Evolutionary conservation across 2,329 filamentous ascomycete species (phyloP), one percentile per base, ranked within the genome.

Genomic region (Diaporthe eres): DNA sequence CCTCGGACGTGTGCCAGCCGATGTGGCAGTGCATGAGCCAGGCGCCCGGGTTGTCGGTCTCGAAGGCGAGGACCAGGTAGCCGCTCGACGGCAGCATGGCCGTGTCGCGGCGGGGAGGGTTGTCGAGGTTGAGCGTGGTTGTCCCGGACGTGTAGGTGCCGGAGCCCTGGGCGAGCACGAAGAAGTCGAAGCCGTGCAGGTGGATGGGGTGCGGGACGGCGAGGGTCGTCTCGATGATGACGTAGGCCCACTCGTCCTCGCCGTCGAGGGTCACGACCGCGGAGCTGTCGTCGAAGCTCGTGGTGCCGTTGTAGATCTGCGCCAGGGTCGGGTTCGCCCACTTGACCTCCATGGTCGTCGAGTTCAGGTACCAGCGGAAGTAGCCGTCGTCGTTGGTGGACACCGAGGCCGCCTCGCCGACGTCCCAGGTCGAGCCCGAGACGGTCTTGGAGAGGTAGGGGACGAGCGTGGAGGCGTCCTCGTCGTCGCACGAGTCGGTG

Each of bases 331-430:
- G 88, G 68, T 87, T 80, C 12, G 80, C 80, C 83, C 88, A 89
- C 74, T 89, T 83, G 8, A 89, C 82, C 8, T 83, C 71, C 80
- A 90, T 84, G 12, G 85, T 85, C 15, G 84, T 88, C 47, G 81
- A 83, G 80, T 89, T 89, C 74, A 90, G 80, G n/a, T 83, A 86
- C 88, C 88, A 89, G 51, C 83, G 83, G 81, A 88, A 87, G 77
- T 85, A 82, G 28, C 82, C 79, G 9, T 79, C 79, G 17, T 80
- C 75, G 71, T 81, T 80, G 15, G 67, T 68, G n/a, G 78, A 75
- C 39, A 82, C 79, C 7, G 78, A 77, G 19, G 81, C 84, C 5
- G 77, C 77, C 63, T 82, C 78, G 55, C 82, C 76, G 60, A 83
- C 77, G 47, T 80, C 78, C 78, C 81, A 80, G 67, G 76, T 76